phyloP scores from a whole-genome alignment of 306 rosid genomes.

The Lathyrus aphaca region DNA sequence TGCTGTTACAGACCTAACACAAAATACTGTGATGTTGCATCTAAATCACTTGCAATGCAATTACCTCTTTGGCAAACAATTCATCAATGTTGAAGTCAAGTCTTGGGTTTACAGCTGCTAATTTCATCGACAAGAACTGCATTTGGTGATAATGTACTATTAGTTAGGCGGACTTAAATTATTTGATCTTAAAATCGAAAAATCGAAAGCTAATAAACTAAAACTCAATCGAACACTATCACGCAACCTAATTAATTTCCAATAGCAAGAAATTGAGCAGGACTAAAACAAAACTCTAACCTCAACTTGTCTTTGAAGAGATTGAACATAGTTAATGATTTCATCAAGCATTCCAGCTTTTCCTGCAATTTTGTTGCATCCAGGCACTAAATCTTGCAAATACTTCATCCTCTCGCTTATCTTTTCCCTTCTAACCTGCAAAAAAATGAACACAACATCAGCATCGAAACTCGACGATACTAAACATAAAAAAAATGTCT shows the following conservation, averaged over 20 bases:
- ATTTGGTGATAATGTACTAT: conserved; percentile 23
- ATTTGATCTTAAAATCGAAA: conserved; percentile 4
- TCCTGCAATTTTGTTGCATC: conserved; percentile 92
- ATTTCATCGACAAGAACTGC: conserved; percentile 97
- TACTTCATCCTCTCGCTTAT: conserved; percentile 96
- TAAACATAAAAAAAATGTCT: not conserved
- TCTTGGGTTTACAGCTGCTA: conserved; percentile 89
- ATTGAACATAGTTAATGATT: conserved; percentile 92
- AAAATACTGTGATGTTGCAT: not conserved
- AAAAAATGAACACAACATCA: conserved; percentile 20
- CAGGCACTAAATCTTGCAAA: conserved; percentile 96
- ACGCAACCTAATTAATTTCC: not conserved
- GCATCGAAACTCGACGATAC: not conserved
- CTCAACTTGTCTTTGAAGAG: conserved; percentile 91
- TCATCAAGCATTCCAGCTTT: conserved; percentile 99
- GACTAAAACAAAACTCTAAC: conserved; percentile 52
- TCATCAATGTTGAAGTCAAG: conserved; percentile 87
- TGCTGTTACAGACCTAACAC: not conserved
- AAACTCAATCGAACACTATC: conserved; percentile 3
- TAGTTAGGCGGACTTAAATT: conserved; percentile 5
- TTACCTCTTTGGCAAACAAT: conserved; percentile 83
- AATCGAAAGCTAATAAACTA: not conserved
- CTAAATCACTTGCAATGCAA: not conserved
- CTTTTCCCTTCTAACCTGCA: conserved; percentile 89
- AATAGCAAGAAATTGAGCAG: not conserved